A percentile compares a stretch with the other conserved stretches of the same genome.
phyloP scores from a whole-genome alignment of 2,329 filamentous ascomycete species.

The Penicillium sp. region DNA sequence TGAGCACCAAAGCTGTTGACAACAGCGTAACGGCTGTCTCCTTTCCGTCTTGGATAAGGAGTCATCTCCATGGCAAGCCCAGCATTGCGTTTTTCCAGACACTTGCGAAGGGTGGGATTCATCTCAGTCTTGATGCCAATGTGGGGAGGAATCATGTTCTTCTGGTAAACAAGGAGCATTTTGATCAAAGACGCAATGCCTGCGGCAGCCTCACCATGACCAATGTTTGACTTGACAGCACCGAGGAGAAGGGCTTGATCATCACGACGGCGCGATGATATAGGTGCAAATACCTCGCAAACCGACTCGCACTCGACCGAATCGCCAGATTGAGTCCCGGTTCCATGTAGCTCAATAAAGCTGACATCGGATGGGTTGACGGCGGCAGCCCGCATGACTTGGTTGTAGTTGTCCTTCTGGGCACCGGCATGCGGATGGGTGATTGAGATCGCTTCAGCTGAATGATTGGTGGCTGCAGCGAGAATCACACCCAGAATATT shows the following conservation, averaged over 20 bases:
- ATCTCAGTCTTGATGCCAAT: conserved; percentile 59
- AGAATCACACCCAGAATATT: conserved; percentile 45
- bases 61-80: conserved; percentile 47
- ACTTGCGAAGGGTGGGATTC: conserved; percentile 34
- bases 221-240: conserved; percentile 37
- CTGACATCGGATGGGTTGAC: conserved; percentile 37
- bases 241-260: not conserved
- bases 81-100: conserved; percentile 33
- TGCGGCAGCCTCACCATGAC: conserved; percentile 46
- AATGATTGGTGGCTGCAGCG: conserved; percentile 44
- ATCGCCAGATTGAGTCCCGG: conserved; percentile 42
- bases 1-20: conserved; percentile 1
- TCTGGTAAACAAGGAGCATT: conserved; percentile 62
- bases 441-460: conserved; percentile 45
- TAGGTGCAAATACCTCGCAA: conserved; percentile 33
- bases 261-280: conserved; percentile 34
- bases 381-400: conserved; percentile 36
- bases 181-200: conserved; percentile 52
- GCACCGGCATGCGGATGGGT: conserved; percentile 43
- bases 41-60: not conserved
- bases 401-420: conserved; percentile 36
- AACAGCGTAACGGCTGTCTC: not conserved
- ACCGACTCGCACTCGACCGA: conserved; percentile 39
- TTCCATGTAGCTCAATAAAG: conserved; percentile 44
- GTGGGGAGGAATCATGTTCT: conserved; percentile 63